phyloP scores from a whole-genome alignment of 192 early-diverging fungal species.

The Kappamyces sp. region DNA sequence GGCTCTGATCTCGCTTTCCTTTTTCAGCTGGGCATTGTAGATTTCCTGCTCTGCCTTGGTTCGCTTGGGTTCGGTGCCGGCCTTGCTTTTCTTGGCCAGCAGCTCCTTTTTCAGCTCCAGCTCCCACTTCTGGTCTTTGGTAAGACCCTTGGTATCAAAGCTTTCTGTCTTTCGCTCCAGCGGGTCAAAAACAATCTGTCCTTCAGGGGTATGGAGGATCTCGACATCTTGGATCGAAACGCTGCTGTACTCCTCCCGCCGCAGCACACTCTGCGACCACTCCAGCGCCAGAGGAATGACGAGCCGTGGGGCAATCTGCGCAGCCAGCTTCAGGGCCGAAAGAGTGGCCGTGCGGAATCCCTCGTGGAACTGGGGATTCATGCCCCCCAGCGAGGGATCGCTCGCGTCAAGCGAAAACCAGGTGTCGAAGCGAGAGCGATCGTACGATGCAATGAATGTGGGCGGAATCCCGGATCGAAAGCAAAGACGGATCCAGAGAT shows the following conservation, averaged over 20 bases:
- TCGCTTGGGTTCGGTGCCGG: constrained; percentile 35
- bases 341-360: constrained; percentile 60
- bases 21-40: constrained; percentile 61
- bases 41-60: constrained; percentile 72
- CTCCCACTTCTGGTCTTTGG: constrained; percentile 74
- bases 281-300: constrained; percentile 44
- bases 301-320: constrained; percentile 51
- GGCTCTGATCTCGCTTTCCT: constrained; percentile 66
- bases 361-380: constrained; percentile 27
- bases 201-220: constrained; percentile 69
- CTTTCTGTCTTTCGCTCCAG: constrained; percentile 45
- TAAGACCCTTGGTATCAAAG: constrained; percentile 20
- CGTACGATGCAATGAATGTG: constrained; percentile 44
- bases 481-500: constrained; percentile 80
- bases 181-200: constrained; percentile 61
- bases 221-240: constrained; percentile 56
- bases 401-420: constrained; percentile 17
- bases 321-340: constrained; percentile 53
- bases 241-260: constrained; percentile 34
- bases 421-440: background rate
- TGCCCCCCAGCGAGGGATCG: constrained; percentile 21
- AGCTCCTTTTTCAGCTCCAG: constrained; percentile 65
- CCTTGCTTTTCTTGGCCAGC: constrained; percentile 52
- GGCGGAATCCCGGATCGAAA: constrained; percentile 68
- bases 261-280: constrained; percentile 40